A percentile compares a stretch with the other conserved stretches of the same genome.
Conservation (phyloP, 148 eudicot species). For the Gaultheria prostrata region DNA sequence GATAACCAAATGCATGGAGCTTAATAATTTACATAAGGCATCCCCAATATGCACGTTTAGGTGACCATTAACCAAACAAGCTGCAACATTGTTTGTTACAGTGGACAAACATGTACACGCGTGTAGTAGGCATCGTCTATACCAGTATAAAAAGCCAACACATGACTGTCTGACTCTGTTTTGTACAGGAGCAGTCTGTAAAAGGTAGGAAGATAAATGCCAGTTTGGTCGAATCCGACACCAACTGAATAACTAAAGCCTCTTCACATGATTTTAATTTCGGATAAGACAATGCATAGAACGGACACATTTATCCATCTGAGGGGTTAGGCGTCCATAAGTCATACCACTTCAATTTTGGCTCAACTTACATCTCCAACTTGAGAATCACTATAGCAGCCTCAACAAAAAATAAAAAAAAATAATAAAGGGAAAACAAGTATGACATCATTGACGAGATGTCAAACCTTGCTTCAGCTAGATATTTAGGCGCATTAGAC, state of each 20-base stretch:
- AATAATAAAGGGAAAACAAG: not conserved
- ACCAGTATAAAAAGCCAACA: not conserved
- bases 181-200: not conserved
- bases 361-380: not conserved
- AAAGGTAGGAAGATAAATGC: not conserved
- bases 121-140: not conserved
- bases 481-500: constrained; percentile 96
- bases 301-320: not conserved
- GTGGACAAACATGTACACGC: not conserved
- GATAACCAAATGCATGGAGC: not conserved
- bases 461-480: constrained; percentile 70
- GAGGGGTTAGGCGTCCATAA: not conserved
- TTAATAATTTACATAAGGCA: not conserved
- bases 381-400: not conserved
- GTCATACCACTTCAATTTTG: not conserved
- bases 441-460: not conserved
- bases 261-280: not conserved
- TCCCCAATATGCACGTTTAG: not conserved
- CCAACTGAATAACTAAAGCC: not conserved
- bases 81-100: not conserved
- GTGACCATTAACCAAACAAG: not conserved
- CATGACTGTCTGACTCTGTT: not conserved
- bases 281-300: not conserved
- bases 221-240: not conserved
- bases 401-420: not conserved